A percentile compares a stretch with the other conserved stretches of the same genome.
These are phyloP conservation scores for Lentinus brumalis DNA, from an alignment of 768 basidiomycete species.

Conservation along the genomic window DNA sequence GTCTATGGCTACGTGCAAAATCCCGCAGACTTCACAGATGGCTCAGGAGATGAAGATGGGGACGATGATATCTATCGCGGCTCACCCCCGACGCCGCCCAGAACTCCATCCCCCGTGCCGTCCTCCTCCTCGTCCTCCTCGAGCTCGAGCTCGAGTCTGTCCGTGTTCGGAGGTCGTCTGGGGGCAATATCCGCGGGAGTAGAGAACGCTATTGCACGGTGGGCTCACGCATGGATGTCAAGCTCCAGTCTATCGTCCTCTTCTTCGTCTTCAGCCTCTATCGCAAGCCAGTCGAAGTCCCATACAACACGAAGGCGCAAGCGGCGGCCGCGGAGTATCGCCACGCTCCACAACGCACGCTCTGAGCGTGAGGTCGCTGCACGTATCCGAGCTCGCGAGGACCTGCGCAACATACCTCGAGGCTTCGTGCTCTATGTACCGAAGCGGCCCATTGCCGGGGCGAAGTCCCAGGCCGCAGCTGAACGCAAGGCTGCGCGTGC, in stretches of 20 bases:
- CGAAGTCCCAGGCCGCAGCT: slow-evolving; percentile 2
- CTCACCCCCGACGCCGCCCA: slow-evolving; percentile 36
- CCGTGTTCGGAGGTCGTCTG: slow-evolving; percentile 34
- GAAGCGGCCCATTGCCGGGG: slow-evolving; percentile 30
- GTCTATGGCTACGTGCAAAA: slow-evolving; percentile 17
- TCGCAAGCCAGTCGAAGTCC: slow-evolving; percentile 33
- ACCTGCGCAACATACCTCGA: slow-evolving; percentile 58
- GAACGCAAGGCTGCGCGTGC: not conserved
- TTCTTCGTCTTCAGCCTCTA: slow-evolving; percentile 43
- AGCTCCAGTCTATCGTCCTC: slow-evolving; percentile 45
- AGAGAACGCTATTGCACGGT: slow-evolving; percentile 70
- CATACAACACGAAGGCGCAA: slow-evolving; percentile 40
- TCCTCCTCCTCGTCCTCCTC: slow-evolving; percentile 38
- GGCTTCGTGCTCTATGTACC: slow-evolving; percentile 69
- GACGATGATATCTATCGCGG: slow-evolving; percentile 66
- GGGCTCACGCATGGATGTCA: slow-evolving; percentile 59
- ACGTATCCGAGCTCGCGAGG: slow-evolving; percentile 63
- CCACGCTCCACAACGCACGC: slow-evolving; percentile 51
- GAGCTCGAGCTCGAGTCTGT: slow-evolving; percentile 41
- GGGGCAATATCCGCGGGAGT: slow-evolving; percentile 54
- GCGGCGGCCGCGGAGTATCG: slow-evolving; percentile 46
- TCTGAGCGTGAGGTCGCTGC: slow-evolving; percentile 65
- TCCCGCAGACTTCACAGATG: slow-evolving; percentile 9
- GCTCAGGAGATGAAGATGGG: slow-evolving; percentile 21
- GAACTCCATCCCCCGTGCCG: slow-evolving; percentile 29